phyloP scores from a whole-genome alignment of 2,329 filamentous ascomycete species.

The Cladosporium sp. region DNA sequence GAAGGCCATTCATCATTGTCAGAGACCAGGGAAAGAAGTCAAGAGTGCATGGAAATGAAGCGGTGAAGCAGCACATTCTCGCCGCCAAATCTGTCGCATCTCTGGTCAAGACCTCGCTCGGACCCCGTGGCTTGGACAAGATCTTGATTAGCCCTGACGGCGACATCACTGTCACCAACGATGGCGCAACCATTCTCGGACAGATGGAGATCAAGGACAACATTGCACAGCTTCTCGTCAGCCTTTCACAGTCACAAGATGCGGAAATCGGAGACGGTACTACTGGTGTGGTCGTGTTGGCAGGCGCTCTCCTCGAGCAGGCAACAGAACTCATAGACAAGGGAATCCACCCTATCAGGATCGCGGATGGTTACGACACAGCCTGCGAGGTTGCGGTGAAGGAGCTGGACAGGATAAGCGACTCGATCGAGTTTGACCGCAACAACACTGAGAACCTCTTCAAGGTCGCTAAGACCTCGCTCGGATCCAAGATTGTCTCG shows the following conservation, averaged over 20 bases:
- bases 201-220: slow-evolving; percentile 99
- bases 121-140: slow-evolving; percentile 94
- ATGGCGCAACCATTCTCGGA: slow-evolving; percentile 93
- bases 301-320: slow-evolving; percentile 91
- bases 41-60: slow-evolving; percentile 92
- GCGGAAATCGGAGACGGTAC: slow-evolving; percentile 99
- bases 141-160: slow-evolving; percentile 98
- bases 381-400: slow-evolving; percentile 94
- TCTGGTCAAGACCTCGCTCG: slow-evolving; percentile 95
- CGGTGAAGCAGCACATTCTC: slow-evolving; percentile 96
- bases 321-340: slow-evolving; percentile 98
- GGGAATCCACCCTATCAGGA: slow-evolving; percentile 97
- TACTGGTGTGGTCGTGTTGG: slow-evolving; percentile 93
- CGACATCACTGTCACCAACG: slow-evolving; percentile 98
- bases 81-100: slow-evolving; percentile 93
- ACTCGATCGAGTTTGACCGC: slow-evolving; percentile 79
- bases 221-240: slow-evolving; percentile 92
- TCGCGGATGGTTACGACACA: slow-evolving; percentile 96
- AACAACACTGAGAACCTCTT: slow-evolving; percentile 79
- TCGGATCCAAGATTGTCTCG: slow-evolving; percentile 98
- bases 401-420: slow-evolving; percentile 88
- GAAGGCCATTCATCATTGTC: slow-evolving; percentile 95
- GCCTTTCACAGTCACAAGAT: slow-evolving; percentile 96
- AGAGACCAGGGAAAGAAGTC: slow-evolving; percentile 98
- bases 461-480: slow-evolving; percentile 90